These are phyloP conservation scores for Trichocladium uniseriatum DNA, from an alignment of 495 filamentous ascomycete genomes.

Conservation along the genomic window DNA sequence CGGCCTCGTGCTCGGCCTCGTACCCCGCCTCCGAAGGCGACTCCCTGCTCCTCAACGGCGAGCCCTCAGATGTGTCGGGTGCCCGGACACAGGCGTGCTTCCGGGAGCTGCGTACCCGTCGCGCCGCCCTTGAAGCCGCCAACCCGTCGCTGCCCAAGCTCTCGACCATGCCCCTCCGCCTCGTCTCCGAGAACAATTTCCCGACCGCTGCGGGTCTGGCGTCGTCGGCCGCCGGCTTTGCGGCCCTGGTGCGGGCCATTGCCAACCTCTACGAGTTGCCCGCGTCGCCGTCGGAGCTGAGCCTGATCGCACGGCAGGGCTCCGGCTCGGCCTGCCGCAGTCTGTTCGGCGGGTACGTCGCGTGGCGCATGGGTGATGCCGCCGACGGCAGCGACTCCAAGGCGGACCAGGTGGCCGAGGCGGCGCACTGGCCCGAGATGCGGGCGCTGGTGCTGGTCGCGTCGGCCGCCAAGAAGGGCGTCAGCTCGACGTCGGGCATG, in stretches of 20 bases:
- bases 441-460: constrained; percentile 82
- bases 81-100: constrained; percentile 89
- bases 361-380: constrained; percentile 68
- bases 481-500: constrained; percentile 86
- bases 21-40: constrained; percentile 56
- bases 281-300: constrained; percentile 67
- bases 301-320: constrained; percentile 85
- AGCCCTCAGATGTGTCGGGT: constrained; percentile 70
- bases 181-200: constrained; percentile 96
- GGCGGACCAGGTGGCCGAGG: constrained; percentile 78
- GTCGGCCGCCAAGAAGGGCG: constrained; percentile 87
- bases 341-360: constrained; percentile 91
- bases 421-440: constrained; percentile 90
- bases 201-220: constrained; percentile 96
- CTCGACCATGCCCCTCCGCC: constrained; percentile 59
- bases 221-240: constrained; percentile 86
- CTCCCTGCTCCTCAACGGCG: constrained; percentile 75
- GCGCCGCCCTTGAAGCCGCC: constrained; percentile 59
- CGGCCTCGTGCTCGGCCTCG: constrained; percentile 75
- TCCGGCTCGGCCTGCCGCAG: constrained; percentile 88
- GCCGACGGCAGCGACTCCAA: constrained; percentile 72
- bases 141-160: constrained; percentile 69
- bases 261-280: constrained; percentile 84
- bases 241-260: constrained; percentile 85
- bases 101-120: constrained; percentile 67